Percentiles rank a stretch among this genome's conserved stretches.
phyloP scores from a whole-genome alignment of 1,284 basidiomycete species.

The Boletellus deceptivus region DNA sequence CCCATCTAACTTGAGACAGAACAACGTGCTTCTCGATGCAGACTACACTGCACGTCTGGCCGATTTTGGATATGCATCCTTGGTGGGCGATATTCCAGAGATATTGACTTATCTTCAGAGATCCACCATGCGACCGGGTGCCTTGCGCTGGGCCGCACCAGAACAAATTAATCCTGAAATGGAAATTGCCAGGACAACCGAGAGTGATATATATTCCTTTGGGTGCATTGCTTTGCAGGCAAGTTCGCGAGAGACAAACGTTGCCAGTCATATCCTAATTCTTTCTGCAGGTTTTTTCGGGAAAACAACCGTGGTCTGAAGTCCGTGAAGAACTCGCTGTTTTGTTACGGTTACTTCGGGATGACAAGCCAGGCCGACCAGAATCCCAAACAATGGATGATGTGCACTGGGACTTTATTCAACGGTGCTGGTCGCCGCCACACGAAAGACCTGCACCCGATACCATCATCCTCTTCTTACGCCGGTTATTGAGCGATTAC shows the following conservation, averaged over 20 bases:
- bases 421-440: not conserved
- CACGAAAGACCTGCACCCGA: not conserved
- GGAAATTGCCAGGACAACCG: not conserved
- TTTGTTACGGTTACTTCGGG: not conserved
- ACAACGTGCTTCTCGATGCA: conserved; percentile 1
- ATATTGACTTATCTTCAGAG: not conserved
- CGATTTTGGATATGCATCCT: not conserved
- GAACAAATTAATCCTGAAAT: not conserved
- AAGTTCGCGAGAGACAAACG: not conserved
- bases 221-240: conserved; percentile 4
- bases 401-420: not conserved
- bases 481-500: not conserved
- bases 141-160: not conserved
- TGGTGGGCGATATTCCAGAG: not conserved
- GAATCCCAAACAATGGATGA: not conserved
- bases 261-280: not conserved
- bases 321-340: not conserved
- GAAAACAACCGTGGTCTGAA: not conserved
- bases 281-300: not conserved
- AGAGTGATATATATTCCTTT: conserved; percentile 5
- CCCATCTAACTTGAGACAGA: not conserved
- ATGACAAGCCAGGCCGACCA: not conserved
- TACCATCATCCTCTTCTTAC: not conserved
- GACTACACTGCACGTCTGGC: not conserved
- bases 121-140: not conserved